Base-by-base conservation (phyloP, 2,329 filamentous ascomycete species). In the Macrophomina pseudophaseolina region DNA sequence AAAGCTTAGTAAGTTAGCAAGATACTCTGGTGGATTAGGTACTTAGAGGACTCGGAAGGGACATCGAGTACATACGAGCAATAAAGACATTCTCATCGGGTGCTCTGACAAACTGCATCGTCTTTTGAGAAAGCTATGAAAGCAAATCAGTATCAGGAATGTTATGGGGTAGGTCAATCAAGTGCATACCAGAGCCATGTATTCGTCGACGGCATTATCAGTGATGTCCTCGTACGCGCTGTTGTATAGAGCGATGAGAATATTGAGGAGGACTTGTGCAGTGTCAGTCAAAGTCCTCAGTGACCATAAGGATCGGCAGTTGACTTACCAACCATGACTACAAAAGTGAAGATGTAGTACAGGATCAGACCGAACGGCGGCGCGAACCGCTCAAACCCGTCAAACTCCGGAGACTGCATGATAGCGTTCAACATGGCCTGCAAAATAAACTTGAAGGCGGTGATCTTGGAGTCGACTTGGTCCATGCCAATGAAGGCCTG, bases 51-150 rank as follows among this genome's bases (percentile, higher is more conserved):
- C 82, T 65, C 23, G 12, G 33, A 14, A 35, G 79, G 71, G 74
- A 82, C 5, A 11, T 9, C 14, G 32, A 28, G 18, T 12, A 49
- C 58, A 38, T 16, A 62, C 58, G 95, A 0, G 95, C 90, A 73
- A 99, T 97, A 80, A 95, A 99, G 65, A 99, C 95, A 72, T 99
- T 99, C 78, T 99, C 95, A 73, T 99, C 95, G 0, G 95, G 95
- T 0, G 95, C 95, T 58, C 95, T 92, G 18, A 98, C 92, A 74
- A 97, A 99, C 74, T 97, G 93, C 86, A 98, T 92, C 0, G 95
- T 97, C 80, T 97, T 97, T 71, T 96, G 91, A 0, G 58, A 62
- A 18, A 62, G 58, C 58, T 62, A 35, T 12, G 18, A 35, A 3
- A 28, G 32, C 18, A 6, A 8, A 38, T 62, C 3, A 62, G 58